Evolutionary conservation across 495 filamentous ascomycete genomes (phyloP), one percentile per base, ranked within the genome.

Genomic region (Geopyxis carbonaria): DNA sequence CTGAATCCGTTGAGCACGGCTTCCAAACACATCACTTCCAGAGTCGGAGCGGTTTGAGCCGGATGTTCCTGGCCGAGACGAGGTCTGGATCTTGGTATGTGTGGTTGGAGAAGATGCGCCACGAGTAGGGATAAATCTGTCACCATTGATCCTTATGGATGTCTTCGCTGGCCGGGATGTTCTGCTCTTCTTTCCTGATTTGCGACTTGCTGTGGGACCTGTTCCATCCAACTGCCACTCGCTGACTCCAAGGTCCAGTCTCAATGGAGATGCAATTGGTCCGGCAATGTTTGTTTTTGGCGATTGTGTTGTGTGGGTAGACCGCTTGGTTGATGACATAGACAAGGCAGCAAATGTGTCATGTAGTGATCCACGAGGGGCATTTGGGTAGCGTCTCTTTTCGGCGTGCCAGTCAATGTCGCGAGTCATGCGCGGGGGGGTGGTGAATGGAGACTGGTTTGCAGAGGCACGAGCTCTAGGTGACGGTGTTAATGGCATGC

Each of bases 111-210:
- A 89, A 63, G 84, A 87, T 33, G 85, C 82, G 13, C 67, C 65
- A 5, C 89, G 75, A 60, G 91, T 94, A 33, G 89, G 89, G 48
- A 97, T 95, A 67, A 94, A 97, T 30, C 89, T 78, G 55, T 97
- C 89, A n/a, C 73, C 85, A 20, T 75, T 75, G 55, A 91, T 81
- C 32, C 73, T 74, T 31, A 89, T 60, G 0, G 84, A 83, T 1
- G 83, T 87, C 70, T 86, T 91, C 58, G 64, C 59, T 57, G 77
- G 76, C 47, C 78, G 72, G 6, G 38, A 3, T 3, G 36, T 18
- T 4, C 68, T 50, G 46, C 76, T 74, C 51, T 66, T 63, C 60
- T 70, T 79, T 9, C 73, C 67, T 10, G 87, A 78, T 13, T 79
- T 78, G 59, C 84, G 80, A 37, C 62, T 61, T 23, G 67, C 63